Conservation (phyloP, 140 eudicot genomes). For the Erigeron philadelphicus region DNA sequence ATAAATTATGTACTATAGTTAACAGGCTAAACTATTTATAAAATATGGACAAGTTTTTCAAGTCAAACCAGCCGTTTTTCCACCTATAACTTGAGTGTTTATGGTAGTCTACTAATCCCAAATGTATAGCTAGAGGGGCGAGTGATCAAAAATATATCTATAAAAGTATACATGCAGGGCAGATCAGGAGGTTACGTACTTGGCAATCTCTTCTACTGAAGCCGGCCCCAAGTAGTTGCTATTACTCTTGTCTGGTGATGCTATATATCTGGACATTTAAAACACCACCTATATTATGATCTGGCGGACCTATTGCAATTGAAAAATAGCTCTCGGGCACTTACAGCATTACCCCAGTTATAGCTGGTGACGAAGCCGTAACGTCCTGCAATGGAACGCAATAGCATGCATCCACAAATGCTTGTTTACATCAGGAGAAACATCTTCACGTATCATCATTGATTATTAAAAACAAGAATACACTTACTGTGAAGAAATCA, state of each 20-base stretch:
- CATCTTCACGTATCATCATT: neutral
- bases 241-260: constrained; percentile 70
- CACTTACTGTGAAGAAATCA: constrained; percentile 84
- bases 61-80: neutral
- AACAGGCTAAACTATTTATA: no score
- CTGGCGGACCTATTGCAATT: constrained; percentile 1
- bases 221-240: constrained; percentile 89
- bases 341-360: constrained; percentile 78
- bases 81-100: neutral
- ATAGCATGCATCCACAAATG: constrained; percentile 3
- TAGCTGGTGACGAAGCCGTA: constrained; percentile 45
- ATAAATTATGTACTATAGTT: no score
- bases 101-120: neutral
- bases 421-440: neutral
- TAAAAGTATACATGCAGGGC: neutral
- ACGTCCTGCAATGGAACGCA: constrained; percentile 42
- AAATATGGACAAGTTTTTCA: no score
- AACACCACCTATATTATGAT: constrained; percentile 3
- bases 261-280: constrained; percentile 56
- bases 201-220: constrained; percentile 74
- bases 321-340: constrained; percentile 30
- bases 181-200: constrained; percentile 34
- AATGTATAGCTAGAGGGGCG: neutral
- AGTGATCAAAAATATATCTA: neutral
- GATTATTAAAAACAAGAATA: neutral